Base-by-base conservation (phyloP, 345 rosid species). In the Excoecaria cochinchinensis region DNA sequence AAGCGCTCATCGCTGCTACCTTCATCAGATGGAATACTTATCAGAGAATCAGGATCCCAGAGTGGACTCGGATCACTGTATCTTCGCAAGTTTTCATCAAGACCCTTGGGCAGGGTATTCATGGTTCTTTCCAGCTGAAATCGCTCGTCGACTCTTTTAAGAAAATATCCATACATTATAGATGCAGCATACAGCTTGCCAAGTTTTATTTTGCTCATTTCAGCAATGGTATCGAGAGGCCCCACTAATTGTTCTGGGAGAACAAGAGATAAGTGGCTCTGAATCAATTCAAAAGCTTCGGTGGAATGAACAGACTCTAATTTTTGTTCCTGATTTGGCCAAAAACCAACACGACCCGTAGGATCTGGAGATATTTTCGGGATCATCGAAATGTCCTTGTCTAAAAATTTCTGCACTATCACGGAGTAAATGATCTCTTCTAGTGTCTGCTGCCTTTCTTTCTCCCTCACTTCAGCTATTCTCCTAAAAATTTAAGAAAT, bases 281-380 rank as follows among this genome's bases (percentile, higher is more conserved):
- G 93, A 79, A 92, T 95, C 99, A 95, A 91, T 80, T 95, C 97
- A 55, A 89, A 90, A 17, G 97, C 99, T 85, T 95, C 99, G 12
- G 91, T 74, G 17, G 99, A 95, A 81, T 95, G 99, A 78, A 92
- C 89, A 10, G 90, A 86, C 86, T 90, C 95, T 9, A 92, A 85
- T 77, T 95, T 90, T 64, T 86, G 83, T 80, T 92, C 97, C 85
- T 95, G 97, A 76, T 92, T 92, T 24, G 97, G 97, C 97, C 99
- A 95, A 80, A 88, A 87, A 88, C 90, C 97, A 65, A 95, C 86
- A 8, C 95, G 85, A 67, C 94, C 95, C 0, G 86, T 69, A 57
- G 93, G 99, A 69, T 95, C 99, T 70, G 77, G 72, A 8, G 82
- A 70, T 81, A 95, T 79, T 84, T 78, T 87, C 46, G 99, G 95